Evolutionary conservation across 73 alveolate species (phyloP).

Genomic region (Urostyla sp.): DNA sequence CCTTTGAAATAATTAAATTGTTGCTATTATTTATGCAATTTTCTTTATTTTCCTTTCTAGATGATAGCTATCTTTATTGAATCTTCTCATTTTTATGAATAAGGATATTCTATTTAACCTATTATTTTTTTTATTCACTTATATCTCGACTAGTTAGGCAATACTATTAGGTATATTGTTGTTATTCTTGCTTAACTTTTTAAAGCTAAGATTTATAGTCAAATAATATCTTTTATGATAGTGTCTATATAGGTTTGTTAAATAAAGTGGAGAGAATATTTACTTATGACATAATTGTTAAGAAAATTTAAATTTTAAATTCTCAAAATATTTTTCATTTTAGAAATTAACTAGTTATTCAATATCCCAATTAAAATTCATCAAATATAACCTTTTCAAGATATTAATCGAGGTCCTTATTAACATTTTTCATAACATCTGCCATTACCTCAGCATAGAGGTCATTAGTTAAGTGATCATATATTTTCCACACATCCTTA

Average conservation of each 20-base stretch:
- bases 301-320: too few relatives aligned
- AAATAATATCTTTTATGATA: neutral
- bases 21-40: too few relatives aligned
- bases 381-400: conserved; percentile 34
- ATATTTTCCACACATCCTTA: conserved; percentile 73
- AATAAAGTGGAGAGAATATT: too few relatives aligned
- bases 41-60: too few relatives aligned
- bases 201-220: neutral
- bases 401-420: conserved; percentile 45
- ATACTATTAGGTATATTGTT: neutral
- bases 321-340: neutral
- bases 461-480: conserved; percentile 64
- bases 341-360: neutral
- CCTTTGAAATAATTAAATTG: too few relatives aligned
- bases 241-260: neutral
- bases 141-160: neutral
- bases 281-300: too few relatives aligned
- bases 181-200: neutral
- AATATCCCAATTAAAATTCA: conserved; percentile 29
- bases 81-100: too few relatives aligned
- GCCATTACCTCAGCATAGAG: conserved; percentile 50
- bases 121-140: too few relatives aligned
- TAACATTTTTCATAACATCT: conserved; percentile 25
- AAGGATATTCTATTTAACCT: too few relatives aligned
- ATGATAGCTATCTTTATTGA: too few relatives aligned